These are phyloP conservation scores for Botrytis fabae DNA, from an alignment of 2,329 filamentous ascomycete genomes.

Conservation along the genomic window DNA sequence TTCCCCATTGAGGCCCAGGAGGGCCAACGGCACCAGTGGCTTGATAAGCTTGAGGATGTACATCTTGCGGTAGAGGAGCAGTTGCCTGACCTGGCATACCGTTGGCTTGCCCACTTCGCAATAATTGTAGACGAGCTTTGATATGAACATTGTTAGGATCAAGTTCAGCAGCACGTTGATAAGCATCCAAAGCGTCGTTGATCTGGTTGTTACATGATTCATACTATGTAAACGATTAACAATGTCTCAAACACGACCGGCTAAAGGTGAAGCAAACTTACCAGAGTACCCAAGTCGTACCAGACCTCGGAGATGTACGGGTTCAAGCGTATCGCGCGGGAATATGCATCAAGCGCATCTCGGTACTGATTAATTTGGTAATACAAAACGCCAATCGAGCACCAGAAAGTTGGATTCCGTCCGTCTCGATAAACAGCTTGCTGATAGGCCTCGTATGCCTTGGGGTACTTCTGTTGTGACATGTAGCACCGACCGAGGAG, in stretches of 20 bases:
- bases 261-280: constrained; percentile 52
- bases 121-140: constrained; percentile 86
- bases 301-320: constrained; percentile 99
- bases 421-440: constrained; percentile 98
- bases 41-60: constrained; percentile 93
- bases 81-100: constrained; percentile 69
- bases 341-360: constrained; percentile 96
- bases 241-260: constrained; percentile 31
- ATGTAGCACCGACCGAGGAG: constrained; percentile 97
- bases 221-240: constrained; percentile 58
- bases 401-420: constrained; percentile 98
- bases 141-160: constrained; percentile 94
- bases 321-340: constrained; percentile 91
- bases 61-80: constrained; percentile 90
- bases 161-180: constrained; percentile 89
- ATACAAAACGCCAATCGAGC: constrained; percentile 96
- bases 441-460: constrained; percentile 97
- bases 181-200: constrained; percentile 91
- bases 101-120: constrained; percentile 77
- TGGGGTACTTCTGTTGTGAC: constrained; percentile 98
- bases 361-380: constrained; percentile 99
- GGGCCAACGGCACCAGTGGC: constrained; percentile 78
- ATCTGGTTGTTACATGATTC: constrained; percentile 99
- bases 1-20: constrained; percentile 86
- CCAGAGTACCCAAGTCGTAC: constrained; percentile 95